Evolutionary conservation across 768 basidiomycete species (phyloP).

Genomic region (Amanita molliuscula): DNA sequence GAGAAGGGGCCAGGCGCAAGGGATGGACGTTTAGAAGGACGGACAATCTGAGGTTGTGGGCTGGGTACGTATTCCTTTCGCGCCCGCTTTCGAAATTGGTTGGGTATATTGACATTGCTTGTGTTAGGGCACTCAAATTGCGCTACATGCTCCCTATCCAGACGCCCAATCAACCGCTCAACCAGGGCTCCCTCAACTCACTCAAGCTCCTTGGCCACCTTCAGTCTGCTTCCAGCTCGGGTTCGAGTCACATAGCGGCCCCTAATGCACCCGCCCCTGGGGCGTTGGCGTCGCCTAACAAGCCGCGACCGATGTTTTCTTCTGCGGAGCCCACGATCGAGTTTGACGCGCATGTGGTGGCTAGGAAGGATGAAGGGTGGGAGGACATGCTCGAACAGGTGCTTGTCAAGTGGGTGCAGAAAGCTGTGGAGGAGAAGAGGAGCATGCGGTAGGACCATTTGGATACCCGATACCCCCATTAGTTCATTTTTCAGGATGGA

Average conservation of each 20-base stretch:
- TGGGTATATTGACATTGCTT: neutral
- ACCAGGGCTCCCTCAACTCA: neutral
- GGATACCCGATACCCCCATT: neutral
- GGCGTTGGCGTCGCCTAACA: constrained; percentile 15
- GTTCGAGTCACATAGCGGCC: too few relatives aligned
- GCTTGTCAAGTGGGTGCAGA: constrained; percentile 55
- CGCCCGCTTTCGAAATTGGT: neutral
- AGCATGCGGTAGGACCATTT: constrained; percentile 12
- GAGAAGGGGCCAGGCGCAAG: constrained; percentile 31
- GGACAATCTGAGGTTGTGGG: constrained; percentile 81
- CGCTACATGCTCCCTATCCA: constrained; percentile 70
- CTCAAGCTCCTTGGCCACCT: constrained; percentile 11
- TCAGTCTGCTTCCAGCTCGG: constrained; percentile 13
- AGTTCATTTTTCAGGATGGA: too few relatives aligned
- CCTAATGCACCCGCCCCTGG: neutral
- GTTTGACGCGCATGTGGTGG: constrained; percentile 70
- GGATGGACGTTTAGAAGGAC: constrained; percentile 82
- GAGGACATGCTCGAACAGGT: constrained; percentile 64
- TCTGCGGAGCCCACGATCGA: constrained; percentile 39
- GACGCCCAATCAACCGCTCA: constrained; percentile 30
- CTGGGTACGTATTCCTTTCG: constrained; percentile 45
- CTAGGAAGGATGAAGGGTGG: constrained; percentile 71
- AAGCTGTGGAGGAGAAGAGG: constrained; percentile 59
- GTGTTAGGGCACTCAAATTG: constrained; percentile 62
- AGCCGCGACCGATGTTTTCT: constrained; percentile 24